phyloP scores from a whole-genome alignment of 192 early-diverging fungal species.

The Spizellomyces punctatus region DNA sequence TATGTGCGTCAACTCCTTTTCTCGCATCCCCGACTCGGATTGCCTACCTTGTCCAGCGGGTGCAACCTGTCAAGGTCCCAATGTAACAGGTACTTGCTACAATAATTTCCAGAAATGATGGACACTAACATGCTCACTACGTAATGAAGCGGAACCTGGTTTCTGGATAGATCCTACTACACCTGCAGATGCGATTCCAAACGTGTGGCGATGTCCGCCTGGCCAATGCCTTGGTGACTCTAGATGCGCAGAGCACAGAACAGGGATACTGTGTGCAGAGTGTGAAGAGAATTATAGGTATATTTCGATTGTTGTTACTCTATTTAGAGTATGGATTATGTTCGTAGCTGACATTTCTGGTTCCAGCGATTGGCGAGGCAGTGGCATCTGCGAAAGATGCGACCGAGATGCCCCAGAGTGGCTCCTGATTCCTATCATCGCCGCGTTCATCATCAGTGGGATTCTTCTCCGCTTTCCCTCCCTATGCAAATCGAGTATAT shows the following conservation, averaged over 20 bases:
- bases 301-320: neutral
- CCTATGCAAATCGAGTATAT: slow-evolving; percentile 21
- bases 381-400: slow-evolving; percentile 21
- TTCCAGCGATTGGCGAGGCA: slow-evolving; percentile 25
- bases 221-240: slow-evolving; percentile 19
- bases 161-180: slow-evolving; percentile 20
- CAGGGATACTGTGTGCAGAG: slow-evolving; percentile 20
- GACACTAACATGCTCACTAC: neutral
- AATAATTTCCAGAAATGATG: neutral
- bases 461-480: slow-evolving; percentile 16
- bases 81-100: slow-evolving; percentile 14
- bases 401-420: slow-evolving; percentile 14
- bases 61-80: slow-evolving; percentile 19
- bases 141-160: slow-evolving; percentile 8
- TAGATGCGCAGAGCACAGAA: slow-evolving; percentile 13
- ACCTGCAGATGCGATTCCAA: neutral
- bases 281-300: slow-evolving; percentile 23
- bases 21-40: slow-evolving; percentile 10
- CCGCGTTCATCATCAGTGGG: slow-evolving; percentile 5
- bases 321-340: neutral
- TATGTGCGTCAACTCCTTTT: slow-evolving; percentile 13
- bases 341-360: neutral
- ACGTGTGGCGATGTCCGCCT: slow-evolving; percentile 24
- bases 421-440: slow-evolving; percentile 18
- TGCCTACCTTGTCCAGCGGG: slow-evolving; percentile 23